phyloP scores from a whole-genome alignment of 139 green algal species.

The Picochlorum costavermella region DNA sequence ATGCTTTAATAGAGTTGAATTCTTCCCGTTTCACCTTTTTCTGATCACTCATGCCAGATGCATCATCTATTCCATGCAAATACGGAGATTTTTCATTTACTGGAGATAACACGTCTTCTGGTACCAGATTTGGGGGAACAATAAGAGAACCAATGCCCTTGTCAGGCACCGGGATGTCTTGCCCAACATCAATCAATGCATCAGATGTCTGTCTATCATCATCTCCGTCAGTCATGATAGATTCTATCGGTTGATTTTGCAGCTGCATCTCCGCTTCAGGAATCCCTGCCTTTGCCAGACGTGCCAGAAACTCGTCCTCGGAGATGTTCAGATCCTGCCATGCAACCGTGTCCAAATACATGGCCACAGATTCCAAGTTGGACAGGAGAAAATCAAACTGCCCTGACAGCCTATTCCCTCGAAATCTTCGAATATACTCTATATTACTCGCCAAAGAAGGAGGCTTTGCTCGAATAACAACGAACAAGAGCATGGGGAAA shows the following conservation, averaged over 20 bases:
- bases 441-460: constrained; percentile 60
- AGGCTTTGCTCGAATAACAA: constrained; percentile 66
- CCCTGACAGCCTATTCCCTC: constrained; percentile 37
- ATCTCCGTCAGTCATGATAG: neutral
- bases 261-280: constrained; percentile 19
- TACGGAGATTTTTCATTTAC: neutral
- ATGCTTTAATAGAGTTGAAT: neutral
- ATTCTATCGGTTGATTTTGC: neutral
- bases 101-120: too few species aligned
- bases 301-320: constrained; percentile 20
- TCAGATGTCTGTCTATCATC: neutral
- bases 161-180: too few species aligned
- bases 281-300: constrained; percentile 28
- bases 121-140: too few species aligned
- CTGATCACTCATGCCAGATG: neutral
- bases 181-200: neutral
- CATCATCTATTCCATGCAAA: neutral
- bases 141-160: too few species aligned
- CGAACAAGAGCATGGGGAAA: constrained; percentile 85
- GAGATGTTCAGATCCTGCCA: constrained; percentile 22
- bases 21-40: neutral
- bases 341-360: constrained; percentile 32
- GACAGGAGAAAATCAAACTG: constrained; percentile 37
- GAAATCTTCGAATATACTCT: constrained; percentile 69
- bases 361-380: constrained; percentile 31